phyloP scores from a whole-genome alignment of 2,329 filamentous ascomycete species.

The Hymenoscyphus occultus region DNA sequence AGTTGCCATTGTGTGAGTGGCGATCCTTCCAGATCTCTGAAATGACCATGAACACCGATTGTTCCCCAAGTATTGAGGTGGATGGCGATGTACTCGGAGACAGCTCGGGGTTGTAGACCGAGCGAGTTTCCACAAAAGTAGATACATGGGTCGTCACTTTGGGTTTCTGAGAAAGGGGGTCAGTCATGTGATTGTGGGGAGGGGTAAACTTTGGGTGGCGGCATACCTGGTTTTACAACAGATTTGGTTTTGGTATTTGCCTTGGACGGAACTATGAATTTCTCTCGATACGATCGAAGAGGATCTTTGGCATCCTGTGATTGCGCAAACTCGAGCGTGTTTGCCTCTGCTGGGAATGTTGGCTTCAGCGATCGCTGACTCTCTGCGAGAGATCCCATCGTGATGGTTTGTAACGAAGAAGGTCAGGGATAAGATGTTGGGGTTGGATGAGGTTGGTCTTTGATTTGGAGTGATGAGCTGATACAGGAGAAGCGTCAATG shows the following conservation, averaged over 20 bases:
- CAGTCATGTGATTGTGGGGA: conserved; percentile 18
- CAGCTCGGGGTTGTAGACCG: conserved; percentile 73
- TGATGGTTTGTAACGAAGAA: not conserved
- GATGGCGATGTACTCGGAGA: conserved; percentile 61
- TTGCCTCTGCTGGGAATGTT: conserved; percentile 48
- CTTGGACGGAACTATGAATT: conserved; percentile 77
- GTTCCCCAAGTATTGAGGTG: conserved; percentile 82
- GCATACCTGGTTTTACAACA: conserved; percentile 41
- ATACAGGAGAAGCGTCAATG: not conserved
- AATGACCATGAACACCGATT: conserved; percentile 83
- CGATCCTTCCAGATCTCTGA: conserved; percentile 64
- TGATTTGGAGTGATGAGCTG: not conserved
- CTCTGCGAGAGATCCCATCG: conserved; percentile 33
- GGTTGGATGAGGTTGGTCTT: not conserved
- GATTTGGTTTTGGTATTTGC: conserved; percentile 64
- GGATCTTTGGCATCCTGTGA: conserved; percentile 59
- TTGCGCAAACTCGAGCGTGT: conserved; percentile 47
- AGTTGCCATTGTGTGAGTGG: conserved; percentile 72
- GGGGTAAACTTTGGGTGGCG: conserved; percentile 6
- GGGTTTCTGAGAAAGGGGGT: conserved; percentile 13
- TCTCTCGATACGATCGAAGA: conserved; percentile 58
- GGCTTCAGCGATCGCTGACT: conserved; percentile 29
- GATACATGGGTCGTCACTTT: conserved; percentile 47
- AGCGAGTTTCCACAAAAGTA: conserved; percentile 92
- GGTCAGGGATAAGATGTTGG: not conserved